phyloP scores from a whole-genome alignment of 1,284 basidiomycete genomes.

The Marasmius oreades region DNA sequence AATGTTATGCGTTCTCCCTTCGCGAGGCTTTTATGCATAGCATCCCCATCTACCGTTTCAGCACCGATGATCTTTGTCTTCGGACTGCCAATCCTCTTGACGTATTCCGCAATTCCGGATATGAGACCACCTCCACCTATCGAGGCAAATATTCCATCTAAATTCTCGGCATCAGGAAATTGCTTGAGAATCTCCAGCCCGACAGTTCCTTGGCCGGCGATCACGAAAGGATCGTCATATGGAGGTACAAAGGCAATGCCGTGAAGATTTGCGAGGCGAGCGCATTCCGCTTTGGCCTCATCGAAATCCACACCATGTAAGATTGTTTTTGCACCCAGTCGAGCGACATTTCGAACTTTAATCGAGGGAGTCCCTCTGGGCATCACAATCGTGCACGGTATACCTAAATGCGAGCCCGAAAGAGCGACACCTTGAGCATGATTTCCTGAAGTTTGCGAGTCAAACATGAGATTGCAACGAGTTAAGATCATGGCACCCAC shows the following conservation, averaged over 20 bases:
- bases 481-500: slow-evolving; percentile 36
- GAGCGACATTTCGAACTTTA: slow-evolving; percentile 92
- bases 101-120: slow-evolving; percentile 87
- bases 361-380: slow-evolving; percentile 93
- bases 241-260: slow-evolving; percentile 93
- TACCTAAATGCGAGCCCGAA: slow-evolving; percentile 80
- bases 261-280: slow-evolving; percentile 74
- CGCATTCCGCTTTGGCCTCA: slow-evolving; percentile 94
- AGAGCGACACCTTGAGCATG: slow-evolving; percentile 99
- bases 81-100: slow-evolving; percentile 91
- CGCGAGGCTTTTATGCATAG: slow-evolving; percentile 80
- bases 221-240: slow-evolving; percentile 95
- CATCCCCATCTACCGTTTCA: slow-evolving; percentile 96
- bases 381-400: slow-evolving; percentile 99
- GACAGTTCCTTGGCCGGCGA: slow-evolving; percentile 96
- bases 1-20: slow-evolving; percentile 81
- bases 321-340: slow-evolving; percentile 92
- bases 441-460: slow-evolving; percentile 62
- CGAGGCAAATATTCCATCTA: slow-evolving; percentile 88
- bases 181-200: slow-evolving; percentile 95
- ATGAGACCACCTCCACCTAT: slow-evolving; percentile 94
- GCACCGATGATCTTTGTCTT: slow-evolving; percentile 83
- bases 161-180: slow-evolving; percentile 63
- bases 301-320: slow-evolving; percentile 94
- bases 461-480: slow-evolving; percentile 2